Base-by-base conservation (phyloP, 2,329 filamentous ascomycete species). In the Fusarium scirpi region DNA sequence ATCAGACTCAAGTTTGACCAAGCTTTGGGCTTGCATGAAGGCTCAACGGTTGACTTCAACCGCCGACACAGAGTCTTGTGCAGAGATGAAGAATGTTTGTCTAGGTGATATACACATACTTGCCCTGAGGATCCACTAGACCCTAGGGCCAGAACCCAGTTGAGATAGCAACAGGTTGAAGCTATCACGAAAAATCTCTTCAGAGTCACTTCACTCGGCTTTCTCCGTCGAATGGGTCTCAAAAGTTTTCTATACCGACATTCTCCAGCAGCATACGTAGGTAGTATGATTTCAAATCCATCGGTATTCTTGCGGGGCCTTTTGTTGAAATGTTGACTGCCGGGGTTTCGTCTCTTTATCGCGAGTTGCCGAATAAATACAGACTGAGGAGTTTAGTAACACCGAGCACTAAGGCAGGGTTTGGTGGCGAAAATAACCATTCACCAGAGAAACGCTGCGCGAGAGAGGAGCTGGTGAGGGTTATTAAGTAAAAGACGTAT, bases 371-470 rank as follows among this genome's bases (percentile, higher is more conserved):
- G 32, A 41, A 38, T 52, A 27, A 40, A 41, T 12, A 30, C 30
- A 55, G 53, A 49, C 58, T 52, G 59, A 62, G 58, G 30, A 62
- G 30, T 38, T 43, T 22, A 70, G 57, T 70, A 66, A 56, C 59
- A 58, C 63, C 72, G 56, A 56, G 67, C 38, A 58, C 56, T 38
- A 65, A 60, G 55, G 38, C 44, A 61, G 46, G 38, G 27, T 47
- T 44, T 58, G 45, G 48, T 54, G 48, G 45, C 56, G 65, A 54
- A 45, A 40, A 32, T n/a, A n/a, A 15, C 38, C 18, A 20, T 54
- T 74, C 64, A 69, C 58, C 66, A 52, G 34, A 48, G 56, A 58
- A 63, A 67, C 68, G 71, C 53, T 55, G 53, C 45, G 32, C 25
- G 30, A 48, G 55, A 69, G 54, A 62, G 55, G 68, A 65, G 58